Conservation (phyloP, 805 yeast genomes). For the Metschnikowia rubicola region DNA sequence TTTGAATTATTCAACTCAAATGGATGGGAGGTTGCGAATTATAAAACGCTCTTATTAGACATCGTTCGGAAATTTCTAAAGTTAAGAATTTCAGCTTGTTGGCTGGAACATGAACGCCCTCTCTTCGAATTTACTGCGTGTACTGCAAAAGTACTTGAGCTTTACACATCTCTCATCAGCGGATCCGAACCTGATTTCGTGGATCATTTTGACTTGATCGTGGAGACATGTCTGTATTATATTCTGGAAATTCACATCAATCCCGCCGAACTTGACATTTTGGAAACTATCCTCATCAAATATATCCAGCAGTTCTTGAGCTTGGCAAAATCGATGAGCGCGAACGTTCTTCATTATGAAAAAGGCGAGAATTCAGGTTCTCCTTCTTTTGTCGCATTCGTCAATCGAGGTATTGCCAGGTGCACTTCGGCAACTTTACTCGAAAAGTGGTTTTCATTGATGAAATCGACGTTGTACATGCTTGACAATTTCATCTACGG, state of each 20-base stretch:
- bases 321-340: slow-evolving; percentile 26
- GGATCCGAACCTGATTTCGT: slow-evolving; percentile 57
- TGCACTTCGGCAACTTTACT: slow-evolving; percentile 42
- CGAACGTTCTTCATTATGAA: slow-evolving; percentile 28
- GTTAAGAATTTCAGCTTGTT: slow-evolving; percentile 16
- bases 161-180: slow-evolving; percentile 44
- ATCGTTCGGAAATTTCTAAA: slow-evolving; percentile 46
- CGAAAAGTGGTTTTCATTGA: slow-evolving; percentile 47
- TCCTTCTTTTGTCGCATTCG: slow-evolving; percentile 39
- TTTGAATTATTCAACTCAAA: slow-evolving; percentile 40
- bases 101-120: slow-evolving; percentile 15
- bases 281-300: slow-evolving; percentile 26
- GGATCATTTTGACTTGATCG: slow-evolving; percentile 38
- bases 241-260: slow-evolving; percentile 9
- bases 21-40: slow-evolving; percentile 54
- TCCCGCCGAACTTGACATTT: slow-evolving; percentile 25
- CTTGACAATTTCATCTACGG: slow-evolving; percentile 53
- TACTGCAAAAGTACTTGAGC: slow-evolving; percentile 38
- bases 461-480: slow-evolving; percentile 49
- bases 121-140: slow-evolving; percentile 22
- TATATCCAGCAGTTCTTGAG: slow-evolving; percentile 29
- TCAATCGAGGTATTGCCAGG: slow-evolving; percentile 47
- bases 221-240: slow-evolving; percentile 33
- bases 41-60: slow-evolving; percentile 51
- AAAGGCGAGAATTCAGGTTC: slow-evolving; percentile 25